Evolutionary conservation across 306 rosid species (phyloP).

Genomic region (Prunus davidiana): DNA sequence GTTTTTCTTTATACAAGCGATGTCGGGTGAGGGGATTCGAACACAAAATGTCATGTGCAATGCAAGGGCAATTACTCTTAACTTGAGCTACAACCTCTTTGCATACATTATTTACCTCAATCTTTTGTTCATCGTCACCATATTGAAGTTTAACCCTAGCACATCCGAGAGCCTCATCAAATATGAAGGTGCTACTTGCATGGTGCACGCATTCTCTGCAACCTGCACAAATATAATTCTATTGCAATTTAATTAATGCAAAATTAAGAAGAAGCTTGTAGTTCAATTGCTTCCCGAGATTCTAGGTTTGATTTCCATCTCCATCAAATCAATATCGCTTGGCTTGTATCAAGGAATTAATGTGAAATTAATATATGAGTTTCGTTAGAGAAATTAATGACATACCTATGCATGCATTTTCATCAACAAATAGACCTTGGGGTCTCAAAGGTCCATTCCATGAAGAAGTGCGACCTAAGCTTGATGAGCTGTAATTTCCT

Average conservation of each 20-base stretch:
- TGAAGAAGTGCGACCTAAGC: constrained; percentile 49
- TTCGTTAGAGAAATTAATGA: neutral
- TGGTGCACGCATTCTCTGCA: constrained; percentile 71
- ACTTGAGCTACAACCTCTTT: too few species aligned
- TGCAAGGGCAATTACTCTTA: too few species aligned
- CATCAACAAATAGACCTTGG: constrained; percentile 80
- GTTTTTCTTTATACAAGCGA: too few species aligned
- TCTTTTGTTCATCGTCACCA: constrained; percentile 55
- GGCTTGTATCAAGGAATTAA: too few species aligned
- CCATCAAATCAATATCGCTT: too few species aligned
- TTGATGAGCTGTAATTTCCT: constrained; percentile 19
- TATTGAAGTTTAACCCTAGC: constrained; percentile 75
- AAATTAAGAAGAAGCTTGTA: too few species aligned
- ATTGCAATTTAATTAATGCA: neutral
- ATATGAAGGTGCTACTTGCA: constrained; percentile 60
- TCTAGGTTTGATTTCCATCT: too few species aligned
- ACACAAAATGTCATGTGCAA: too few species aligned
- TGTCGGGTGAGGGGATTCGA: too few species aligned
- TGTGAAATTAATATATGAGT: too few species aligned
- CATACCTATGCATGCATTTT: constrained; percentile 73
- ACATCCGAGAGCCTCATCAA: constrained; percentile 64
- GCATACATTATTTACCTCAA: constrained; percentile 39
- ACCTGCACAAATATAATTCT: constrained; percentile 35
- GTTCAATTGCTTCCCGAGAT: too few species aligned
- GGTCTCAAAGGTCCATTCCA: constrained; percentile 73